Evolutionary conservation across 306 rosid genomes (phyloP).

Genomic region (Potentilla sterilis): DNA sequence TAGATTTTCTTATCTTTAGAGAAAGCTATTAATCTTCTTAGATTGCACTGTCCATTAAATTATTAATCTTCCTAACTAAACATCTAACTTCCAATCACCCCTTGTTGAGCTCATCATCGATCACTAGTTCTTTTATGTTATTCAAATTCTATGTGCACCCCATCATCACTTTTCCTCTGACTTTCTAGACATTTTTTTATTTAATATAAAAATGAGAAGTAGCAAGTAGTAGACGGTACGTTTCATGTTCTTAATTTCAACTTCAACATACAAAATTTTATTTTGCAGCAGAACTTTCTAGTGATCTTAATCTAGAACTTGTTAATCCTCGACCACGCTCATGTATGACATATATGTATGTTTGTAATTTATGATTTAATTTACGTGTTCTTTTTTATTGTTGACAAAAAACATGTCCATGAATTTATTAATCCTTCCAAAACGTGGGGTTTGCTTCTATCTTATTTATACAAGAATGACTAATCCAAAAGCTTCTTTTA

Average conservation of each 20-base stretch:
- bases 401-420: neutral
- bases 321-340: neutral
- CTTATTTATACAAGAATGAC: neutral
- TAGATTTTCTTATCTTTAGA: no score
- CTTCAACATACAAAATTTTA: neutral
- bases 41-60: neutral
- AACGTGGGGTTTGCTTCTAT: neutral
- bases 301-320: neutral
- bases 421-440: neutral
- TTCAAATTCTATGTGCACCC: neutral
- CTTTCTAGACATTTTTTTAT: neutral
- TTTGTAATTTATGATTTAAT: neutral
- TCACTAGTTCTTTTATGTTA: no score
- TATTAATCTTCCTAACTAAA: neutral
- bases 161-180: neutral
- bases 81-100: neutral
- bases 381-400: neutral
- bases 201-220: no score
- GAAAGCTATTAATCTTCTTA: neutral
- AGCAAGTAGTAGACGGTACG: neutral
- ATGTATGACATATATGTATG: neutral
- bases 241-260: neutral
- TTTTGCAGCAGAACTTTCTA: slow-evolving; percentile 7
- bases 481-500: neutral
- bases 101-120: neutral